Percentiles rank a stretch among this genome's conserved stretches.
Conservation (phyloP, 2,329 filamentous ascomycete species). For the Exophiala phaeomuriformis region DNA sequence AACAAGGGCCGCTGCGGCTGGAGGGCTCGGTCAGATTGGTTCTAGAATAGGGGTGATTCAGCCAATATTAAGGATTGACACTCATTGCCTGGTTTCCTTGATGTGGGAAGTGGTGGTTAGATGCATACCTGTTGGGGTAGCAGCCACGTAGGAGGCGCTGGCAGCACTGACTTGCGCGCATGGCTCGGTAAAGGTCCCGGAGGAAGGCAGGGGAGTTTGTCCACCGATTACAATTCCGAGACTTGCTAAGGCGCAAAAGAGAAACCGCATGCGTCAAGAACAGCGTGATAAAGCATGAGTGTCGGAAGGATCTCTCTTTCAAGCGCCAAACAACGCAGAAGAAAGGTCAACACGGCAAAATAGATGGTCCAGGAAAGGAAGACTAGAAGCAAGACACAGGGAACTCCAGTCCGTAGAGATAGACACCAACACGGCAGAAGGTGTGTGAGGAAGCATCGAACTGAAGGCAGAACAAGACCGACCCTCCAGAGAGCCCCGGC, state of each 20-base stretch:
- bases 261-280: not conserved
- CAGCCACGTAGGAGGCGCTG: constrained; percentile 8
- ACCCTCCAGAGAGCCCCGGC: too few species aligned
- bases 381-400: too few species aligned
- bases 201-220: not conserved
- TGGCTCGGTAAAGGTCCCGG: constrained; percentile 2
- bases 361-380: too few species aligned
- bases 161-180: constrained; percentile 10
- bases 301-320: not conserved
- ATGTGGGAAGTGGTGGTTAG: too few species aligned
- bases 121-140: constrained; percentile 6
- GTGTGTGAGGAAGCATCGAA: too few species aligned
- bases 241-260: not conserved
- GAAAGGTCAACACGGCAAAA: not conserved
- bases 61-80: not conserved
- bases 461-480: too few species aligned
- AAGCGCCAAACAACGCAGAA: not conserved
- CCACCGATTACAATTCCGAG: not conserved
- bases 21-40: not conserved
- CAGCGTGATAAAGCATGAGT: not conserved
- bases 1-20: not conserved
- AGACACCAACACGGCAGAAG: too few species aligned
- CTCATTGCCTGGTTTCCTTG: not conserved
- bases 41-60: not conserved
- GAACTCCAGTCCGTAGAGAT: too few species aligned